Evolutionary conservation across 2,329 filamentous ascomycete species (phyloP).

Genomic region (Ceratocystis ficicola): DNA sequence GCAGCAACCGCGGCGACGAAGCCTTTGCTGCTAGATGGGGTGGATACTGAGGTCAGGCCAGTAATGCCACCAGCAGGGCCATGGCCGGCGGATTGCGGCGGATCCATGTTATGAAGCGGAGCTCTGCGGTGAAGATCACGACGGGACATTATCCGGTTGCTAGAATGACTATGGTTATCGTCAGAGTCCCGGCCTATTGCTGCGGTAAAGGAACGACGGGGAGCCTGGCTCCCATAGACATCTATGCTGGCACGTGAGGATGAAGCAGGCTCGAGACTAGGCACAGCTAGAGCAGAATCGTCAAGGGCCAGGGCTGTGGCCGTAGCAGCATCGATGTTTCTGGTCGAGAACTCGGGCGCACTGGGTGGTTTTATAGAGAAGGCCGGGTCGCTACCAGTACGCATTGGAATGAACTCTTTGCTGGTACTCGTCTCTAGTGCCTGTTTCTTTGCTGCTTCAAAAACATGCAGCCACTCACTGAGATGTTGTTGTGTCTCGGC

Average conservation of each 20-base stretch:
- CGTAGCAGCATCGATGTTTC: conserved; percentile 54
- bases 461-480: conserved; percentile 88
- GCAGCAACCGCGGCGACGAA: background rate
- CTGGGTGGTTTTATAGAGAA: conserved; percentile 86
- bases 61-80: conserved; percentile 56
- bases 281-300: conserved; percentile 28
- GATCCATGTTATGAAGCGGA: conserved; percentile 39
- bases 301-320: conserved; percentile 32
- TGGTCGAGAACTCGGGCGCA: conserved; percentile 82
- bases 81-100: conserved; percentile 31
- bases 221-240: conserved; percentile 36
- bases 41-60: conserved; percentile 55
- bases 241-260: conserved; percentile 61
- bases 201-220: conserved; percentile 45
- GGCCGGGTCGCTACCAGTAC: conserved; percentile 53
- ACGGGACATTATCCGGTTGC: conserved; percentile 70
- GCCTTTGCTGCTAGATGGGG: conserved; percentile 6
- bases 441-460: conserved; percentile 86
- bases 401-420: conserved; percentile 36
- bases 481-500: conserved; percentile 85
- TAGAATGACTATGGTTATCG: conserved; percentile 5
- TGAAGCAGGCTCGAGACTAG: conserved; percentile 34
- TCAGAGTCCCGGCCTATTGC: conserved; percentile 29
- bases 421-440: conserved; percentile 64
- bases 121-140: conserved; percentile 78